These are phyloP conservation scores for Crassisporium funariophilum DNA, from an alignment of 768 basidiomycete species.

Conservation along the genomic window DNA sequence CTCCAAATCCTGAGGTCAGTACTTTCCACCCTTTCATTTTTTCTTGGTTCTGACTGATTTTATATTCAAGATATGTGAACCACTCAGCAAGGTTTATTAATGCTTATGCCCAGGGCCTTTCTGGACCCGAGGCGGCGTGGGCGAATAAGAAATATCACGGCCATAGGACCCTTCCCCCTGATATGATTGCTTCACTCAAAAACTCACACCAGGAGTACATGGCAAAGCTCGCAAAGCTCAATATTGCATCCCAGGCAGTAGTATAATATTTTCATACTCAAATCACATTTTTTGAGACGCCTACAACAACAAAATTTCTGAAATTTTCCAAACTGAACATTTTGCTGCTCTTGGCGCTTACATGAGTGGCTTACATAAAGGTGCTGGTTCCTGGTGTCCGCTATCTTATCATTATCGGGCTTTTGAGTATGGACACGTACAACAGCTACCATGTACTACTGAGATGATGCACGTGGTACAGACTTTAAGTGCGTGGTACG, in stretches of 20 bases:
- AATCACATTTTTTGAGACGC: background rate
- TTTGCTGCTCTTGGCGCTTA: conserved; percentile 16
- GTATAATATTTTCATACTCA: background rate
- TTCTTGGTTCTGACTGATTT: too few species aligned
- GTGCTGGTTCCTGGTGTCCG: conserved; percentile 7
- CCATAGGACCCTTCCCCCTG: conserved; percentile 27
- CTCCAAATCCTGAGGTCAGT: conserved; percentile 10
- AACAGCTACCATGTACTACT: too few species aligned
- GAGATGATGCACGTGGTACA: too few species aligned
- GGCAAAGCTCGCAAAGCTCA: background rate
- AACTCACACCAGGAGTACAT: too few species aligned
- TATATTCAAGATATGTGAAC: conserved; percentile 23
- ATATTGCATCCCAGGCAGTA: background rate
- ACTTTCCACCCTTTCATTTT: conserved; percentile 3
- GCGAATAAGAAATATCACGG: conserved; percentile 31
- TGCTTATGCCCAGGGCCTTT: conserved; percentile 9
- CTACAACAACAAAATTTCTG: conserved; percentile 3
- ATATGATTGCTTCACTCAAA: conserved; percentile 14
- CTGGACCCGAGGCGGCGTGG: conserved; percentile 31
- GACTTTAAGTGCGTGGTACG: too few species aligned
- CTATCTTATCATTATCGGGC: too few species aligned
- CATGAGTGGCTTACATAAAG: conserved; percentile 13
- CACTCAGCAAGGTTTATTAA: conserved; percentile 23
- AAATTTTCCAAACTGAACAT: conserved; percentile 8
- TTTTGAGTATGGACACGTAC: too few species aligned